Evolutionary conservation across 2,329 filamentous ascomycete species (phyloP), one percentile per base, ranked within the genome.

Genomic region (Allantophomopsis cytisporea): DNA sequence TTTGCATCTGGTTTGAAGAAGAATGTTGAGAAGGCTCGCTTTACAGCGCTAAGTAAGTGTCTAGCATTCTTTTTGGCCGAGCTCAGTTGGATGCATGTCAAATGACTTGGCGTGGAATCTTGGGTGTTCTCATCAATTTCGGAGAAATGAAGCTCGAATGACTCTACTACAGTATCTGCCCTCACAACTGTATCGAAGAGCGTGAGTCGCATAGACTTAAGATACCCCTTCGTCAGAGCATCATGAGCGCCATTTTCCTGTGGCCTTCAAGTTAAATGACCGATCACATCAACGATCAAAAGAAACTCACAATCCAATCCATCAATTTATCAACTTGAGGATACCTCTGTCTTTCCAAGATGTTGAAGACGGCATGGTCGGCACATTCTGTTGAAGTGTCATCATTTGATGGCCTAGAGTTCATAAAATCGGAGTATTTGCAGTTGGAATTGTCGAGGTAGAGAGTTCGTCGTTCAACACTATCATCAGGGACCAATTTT

Each of bases 161-260:
- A 28, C 8, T 28, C 23, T 28, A 28, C 8, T 3, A 28, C 23
- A 10, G 23, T 28, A 8, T 28, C 23, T 28, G 23, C 23, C 10
- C 23, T 28, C 23, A 28, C 23, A 28, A 28, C 23, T 6, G 23
- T 33, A 15, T 36, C 33, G 31, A 40, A 37, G 16, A 42, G 32
- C 7, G 13, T 42, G 5, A 42, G 38, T 12, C 34, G 36, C 12
- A 39, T 18, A 13, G 15, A 21, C 20, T 28, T 37, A 11, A 42
- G 18, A n/a, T 42, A 42, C 28, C 17, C n/a, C 14, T 11, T 37
- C 20, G 32, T 16, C 14, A 42, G 12, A n/a, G 40, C 40, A 20
- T 42, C 40, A 3, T 17, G n/a, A 15, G 39, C 37, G 21, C 40
- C 40, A 5, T 21, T 28, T 31, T 42, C 36, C 36, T 38, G 15